phyloP scores from a whole-genome alignment of 345 rosid species.

The Citrus sp. region DNA sequence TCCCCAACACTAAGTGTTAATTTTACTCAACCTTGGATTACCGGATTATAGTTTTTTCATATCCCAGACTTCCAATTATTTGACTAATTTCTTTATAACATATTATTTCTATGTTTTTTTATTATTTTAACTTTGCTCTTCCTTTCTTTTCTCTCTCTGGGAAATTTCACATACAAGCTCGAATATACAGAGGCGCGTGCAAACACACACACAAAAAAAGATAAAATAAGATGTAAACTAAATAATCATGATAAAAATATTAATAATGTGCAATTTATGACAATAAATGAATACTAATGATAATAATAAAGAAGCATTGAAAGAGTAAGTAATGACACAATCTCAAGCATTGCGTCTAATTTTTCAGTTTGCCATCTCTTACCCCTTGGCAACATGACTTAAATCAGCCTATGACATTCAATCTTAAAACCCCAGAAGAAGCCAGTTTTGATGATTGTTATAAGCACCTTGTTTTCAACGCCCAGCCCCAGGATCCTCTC shows the following conservation, averaged over 20 bases:
- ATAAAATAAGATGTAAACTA: neutral
- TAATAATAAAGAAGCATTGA: neutral
- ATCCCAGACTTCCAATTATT: neutral
- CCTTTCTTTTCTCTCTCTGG: neutral
- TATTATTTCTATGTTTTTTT: too few species aligned
- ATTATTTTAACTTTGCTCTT: too few species aligned
- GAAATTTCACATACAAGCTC: too few species aligned
- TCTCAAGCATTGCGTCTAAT: neutral
- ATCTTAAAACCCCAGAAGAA: neutral
- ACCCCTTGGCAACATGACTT: neutral
- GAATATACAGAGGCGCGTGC: neutral
- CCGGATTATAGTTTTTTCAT: neutral
- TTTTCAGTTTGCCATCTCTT: neutral
- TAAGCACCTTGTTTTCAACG: conserved; percentile 19
- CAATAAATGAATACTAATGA: neutral
- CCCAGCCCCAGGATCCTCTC: conserved; percentile 12
- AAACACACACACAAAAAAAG: neutral
- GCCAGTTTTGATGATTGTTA: conserved; percentile 14
- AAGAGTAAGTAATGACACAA: neutral
- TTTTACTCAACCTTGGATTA: too few species aligned
- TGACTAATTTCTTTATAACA: neutral
- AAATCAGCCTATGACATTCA: neutral
- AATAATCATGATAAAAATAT: neutral
- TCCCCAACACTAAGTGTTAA: neutral
- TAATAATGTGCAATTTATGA: neutral